These are phyloP conservation scores for Pichia cabralensis DNA, from an alignment of 805 yeast species.

Conservation along the genomic window DNA sequence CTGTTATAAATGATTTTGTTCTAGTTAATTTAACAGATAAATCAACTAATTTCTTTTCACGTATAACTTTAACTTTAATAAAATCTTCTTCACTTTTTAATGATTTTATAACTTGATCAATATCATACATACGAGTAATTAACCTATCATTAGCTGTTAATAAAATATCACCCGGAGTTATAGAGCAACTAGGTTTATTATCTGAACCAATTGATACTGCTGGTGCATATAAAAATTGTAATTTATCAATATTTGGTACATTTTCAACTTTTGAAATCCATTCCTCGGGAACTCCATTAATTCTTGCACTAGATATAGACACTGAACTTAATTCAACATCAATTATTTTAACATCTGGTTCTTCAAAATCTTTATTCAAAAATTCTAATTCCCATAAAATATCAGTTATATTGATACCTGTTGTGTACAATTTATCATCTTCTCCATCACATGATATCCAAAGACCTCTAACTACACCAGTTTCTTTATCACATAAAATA, in stretches of 20 bases:
- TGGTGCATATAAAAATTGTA: constrained; percentile 63
- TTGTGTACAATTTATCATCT: constrained; percentile 51
- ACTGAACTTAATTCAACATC: constrained; percentile 72
- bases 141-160: constrained; percentile 57
- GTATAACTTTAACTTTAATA: constrained; percentile 53
- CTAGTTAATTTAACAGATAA: constrained; percentile 56
- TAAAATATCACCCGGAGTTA: constrained; percentile 65
- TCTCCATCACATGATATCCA: constrained; percentile 86
- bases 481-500: constrained; percentile 52
- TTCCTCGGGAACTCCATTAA: constrained; percentile 77
- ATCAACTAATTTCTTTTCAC: constrained; percentile 57
- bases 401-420: constrained; percentile 72
- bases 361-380: constrained; percentile 35
- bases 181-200: constrained; percentile 22
- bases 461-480: constrained; percentile 73
- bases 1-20: constrained; percentile 44
- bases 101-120: constrained; percentile 36
- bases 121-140: constrained; percentile 58
- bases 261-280: constrained; percentile 66
- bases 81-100: constrained; percentile 22
- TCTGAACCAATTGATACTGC: constrained; percentile 38
- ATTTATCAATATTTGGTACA: constrained; percentile 41
- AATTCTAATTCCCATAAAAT: constrained; percentile 45
- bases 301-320: constrained; percentile 64
- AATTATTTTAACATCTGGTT: constrained; percentile 53